Evolutionary conservation across 2,329 filamentous ascomycete species (phyloP).

Genomic region (Verticillium nonalfalfae): DNA sequence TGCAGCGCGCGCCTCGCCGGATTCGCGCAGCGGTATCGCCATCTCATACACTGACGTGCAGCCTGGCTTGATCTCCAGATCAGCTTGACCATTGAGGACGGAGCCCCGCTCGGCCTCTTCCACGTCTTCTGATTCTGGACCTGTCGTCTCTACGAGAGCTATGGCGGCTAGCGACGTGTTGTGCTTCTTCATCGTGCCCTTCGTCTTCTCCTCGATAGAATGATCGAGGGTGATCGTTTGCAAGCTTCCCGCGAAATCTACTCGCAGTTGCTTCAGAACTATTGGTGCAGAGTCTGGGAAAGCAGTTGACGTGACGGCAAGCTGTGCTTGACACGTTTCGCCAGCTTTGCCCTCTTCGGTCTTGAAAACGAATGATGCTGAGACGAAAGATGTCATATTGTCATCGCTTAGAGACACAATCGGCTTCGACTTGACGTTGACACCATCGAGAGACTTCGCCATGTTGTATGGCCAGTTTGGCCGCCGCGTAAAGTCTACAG

Average conservation of each 20-base stretch:
- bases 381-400: conserved; percentile 45
- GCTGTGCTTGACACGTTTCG: conserved; percentile 50
- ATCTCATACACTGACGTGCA: conserved; percentile 67
- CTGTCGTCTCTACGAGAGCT: conserved; percentile 14
- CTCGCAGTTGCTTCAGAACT: conserved; percentile 40
- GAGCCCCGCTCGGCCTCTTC: conserved; percentile 20
- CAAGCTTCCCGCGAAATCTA: conserved; percentile 53
- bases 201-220: conserved; percentile 35
- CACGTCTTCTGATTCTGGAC: neutral
- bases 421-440: conserved; percentile 37
- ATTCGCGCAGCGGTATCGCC: conserved; percentile 68
- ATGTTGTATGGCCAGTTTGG: conserved; percentile 58
- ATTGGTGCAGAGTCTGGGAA: conserved; percentile 45
- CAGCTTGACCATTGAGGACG: conserved; percentile 19
- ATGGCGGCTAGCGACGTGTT: conserved; percentile 19
- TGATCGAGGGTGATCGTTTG: conserved; percentile 48
- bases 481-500: conserved; percentile 41
- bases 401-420: conserved; percentile 44
- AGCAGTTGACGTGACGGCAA: conserved; percentile 51
- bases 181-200: conserved; percentile 6
- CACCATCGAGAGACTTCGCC: conserved; percentile 45
- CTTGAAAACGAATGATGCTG: conserved; percentile 51
- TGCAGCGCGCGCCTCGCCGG: conserved; percentile 66
- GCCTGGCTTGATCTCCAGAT: conserved; percentile 61
- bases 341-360: conserved; percentile 55